Conservation (phyloP, 129 eudicot species). For the Centella asiatica region DNA sequence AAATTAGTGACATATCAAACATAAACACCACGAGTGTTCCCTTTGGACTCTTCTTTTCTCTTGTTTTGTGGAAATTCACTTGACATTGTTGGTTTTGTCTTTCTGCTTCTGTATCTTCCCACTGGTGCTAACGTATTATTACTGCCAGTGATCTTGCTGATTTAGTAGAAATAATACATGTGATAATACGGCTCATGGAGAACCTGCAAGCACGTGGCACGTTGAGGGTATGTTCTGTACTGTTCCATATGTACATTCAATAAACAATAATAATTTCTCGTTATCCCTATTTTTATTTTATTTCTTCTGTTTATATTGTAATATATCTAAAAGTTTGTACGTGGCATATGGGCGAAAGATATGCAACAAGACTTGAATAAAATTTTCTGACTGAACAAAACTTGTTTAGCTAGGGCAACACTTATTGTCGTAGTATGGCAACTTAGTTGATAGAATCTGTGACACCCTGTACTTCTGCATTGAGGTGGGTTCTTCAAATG, state of each 20-base stretch:
- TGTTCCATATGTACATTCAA: neutral
- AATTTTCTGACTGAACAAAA: too few relatives aligned
- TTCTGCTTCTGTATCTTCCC: slow-evolving; percentile 8
- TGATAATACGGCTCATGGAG: slow-evolving; percentile 75
- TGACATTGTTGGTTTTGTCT: neutral
- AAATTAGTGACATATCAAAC: too few relatives aligned
- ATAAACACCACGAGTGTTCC: neutral
- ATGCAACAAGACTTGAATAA: too few relatives aligned
- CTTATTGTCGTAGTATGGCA: too few relatives aligned
- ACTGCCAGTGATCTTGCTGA: slow-evolving; percentile 78
- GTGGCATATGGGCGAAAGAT: too few relatives aligned
- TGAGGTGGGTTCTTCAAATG: too few relatives aligned
- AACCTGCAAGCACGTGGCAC: slow-evolving; percentile 86
- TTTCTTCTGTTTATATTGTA: neutral
- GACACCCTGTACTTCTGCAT: too few relatives aligned
- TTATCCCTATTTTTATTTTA: too few relatives aligned
- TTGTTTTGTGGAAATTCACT: neutral
- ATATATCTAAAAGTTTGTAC: too few relatives aligned
- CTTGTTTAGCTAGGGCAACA: too few relatives aligned
- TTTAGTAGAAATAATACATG: slow-evolving; percentile 73
- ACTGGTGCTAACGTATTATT: slow-evolving; percentile 18
- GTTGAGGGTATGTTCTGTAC: slow-evolving; percentile 56
- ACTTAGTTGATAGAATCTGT: too few relatives aligned
- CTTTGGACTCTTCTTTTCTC: neutral
- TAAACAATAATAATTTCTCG: neutral